Evolutionary conservation across 805 yeast species (phyloP).

Genomic region (Kazachstania psychrophila): DNA sequence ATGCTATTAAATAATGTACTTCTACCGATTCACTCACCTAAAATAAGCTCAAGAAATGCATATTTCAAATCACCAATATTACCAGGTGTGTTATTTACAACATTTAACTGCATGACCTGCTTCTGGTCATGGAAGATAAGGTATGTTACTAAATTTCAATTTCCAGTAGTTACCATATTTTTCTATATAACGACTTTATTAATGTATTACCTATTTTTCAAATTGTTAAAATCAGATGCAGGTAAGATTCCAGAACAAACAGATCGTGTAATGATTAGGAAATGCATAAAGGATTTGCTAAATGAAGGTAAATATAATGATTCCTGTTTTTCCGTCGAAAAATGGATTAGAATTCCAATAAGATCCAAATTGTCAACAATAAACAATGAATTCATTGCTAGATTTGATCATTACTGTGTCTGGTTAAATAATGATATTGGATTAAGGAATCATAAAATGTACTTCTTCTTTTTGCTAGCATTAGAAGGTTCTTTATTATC

Average conservation of each 20-base stretch:
- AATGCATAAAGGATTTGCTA: slow-evolving; percentile 50
- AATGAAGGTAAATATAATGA: slow-evolving; percentile 58
- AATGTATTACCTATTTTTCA: slow-evolving; percentile 23
- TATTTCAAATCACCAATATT: slow-evolving; percentile 62
- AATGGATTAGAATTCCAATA: slow-evolving; percentile 68
- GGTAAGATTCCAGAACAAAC: slow-evolving; percentile 65
- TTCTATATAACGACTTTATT: background rate
- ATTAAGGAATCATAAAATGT: slow-evolving; percentile 74
- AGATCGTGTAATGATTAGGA: slow-evolving; percentile 32
- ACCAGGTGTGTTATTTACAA: slow-evolving; percentile 70
- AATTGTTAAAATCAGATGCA: slow-evolving; percentile 66
- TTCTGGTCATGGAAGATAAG: slow-evolving; percentile 47
- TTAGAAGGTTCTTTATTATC: background rate
- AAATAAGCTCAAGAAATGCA: slow-evolving; percentile 18
- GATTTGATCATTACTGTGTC: slow-evolving; percentile 90
- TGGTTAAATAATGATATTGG: slow-evolving; percentile 91
- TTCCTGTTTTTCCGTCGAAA: slow-evolving; percentile 64
- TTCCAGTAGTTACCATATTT: background rate
- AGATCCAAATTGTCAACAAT: slow-evolving; percentile 65
- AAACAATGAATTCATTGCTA: slow-evolving; percentile 54
- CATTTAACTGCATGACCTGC: slow-evolving; percentile 52
- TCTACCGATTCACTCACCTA: slow-evolving; percentile 32
- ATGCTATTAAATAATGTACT: slow-evolving; percentile 31
- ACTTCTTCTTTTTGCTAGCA: slow-evolving; percentile 41
- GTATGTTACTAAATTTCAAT: slow-evolving; percentile 31